Evolutionary conservation across 169 alveolate species (phyloP).

Genomic region (Cryptosporidium muris): DNA sequence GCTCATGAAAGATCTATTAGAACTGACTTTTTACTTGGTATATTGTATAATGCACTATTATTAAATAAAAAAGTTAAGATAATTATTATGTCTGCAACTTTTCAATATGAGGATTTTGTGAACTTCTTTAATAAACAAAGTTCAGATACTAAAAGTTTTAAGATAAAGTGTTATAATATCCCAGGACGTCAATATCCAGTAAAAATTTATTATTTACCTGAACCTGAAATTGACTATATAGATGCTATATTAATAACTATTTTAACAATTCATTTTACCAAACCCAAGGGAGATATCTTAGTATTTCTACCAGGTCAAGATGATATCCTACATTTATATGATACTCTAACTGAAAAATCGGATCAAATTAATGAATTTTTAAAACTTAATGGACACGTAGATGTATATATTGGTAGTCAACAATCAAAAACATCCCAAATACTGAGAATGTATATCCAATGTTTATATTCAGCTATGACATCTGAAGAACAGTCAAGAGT

Average conservation of each 20-base stretch:
- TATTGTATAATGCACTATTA: slow-evolving; percentile 75
- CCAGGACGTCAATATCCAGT: slow-evolving; percentile 87
- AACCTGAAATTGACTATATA: slow-evolving; percentile 85
- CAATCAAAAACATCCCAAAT: slow-evolving; percentile 70
- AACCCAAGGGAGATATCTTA: slow-evolving; percentile 85
- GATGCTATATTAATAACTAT: slow-evolving; percentile 78
- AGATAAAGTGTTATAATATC: slow-evolving; percentile 74
- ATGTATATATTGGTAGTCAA: slow-evolving; percentile 71
- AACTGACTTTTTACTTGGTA: slow-evolving; percentile 90
- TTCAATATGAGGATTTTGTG: slow-evolving; percentile 84
- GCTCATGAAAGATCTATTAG: slow-evolving; percentile 95
- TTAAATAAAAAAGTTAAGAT: slow-evolving; percentile 82
- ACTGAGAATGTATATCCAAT: slow-evolving; percentile 66
- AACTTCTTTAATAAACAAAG: slow-evolving; percentile 77
- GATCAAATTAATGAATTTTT: slow-evolving; percentile 18
- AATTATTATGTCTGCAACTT: slow-evolving; percentile 93
- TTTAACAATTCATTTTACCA: slow-evolving; percentile 79
- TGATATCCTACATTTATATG: slow-evolving; percentile 76
- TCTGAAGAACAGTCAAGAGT: slow-evolving; percentile 82
- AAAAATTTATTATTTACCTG: slow-evolving; percentile 79
- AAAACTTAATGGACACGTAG: slow-evolving; percentile 46
- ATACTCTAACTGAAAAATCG: not conserved
- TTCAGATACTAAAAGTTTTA: not conserved
- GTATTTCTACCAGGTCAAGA: slow-evolving; percentile 95
- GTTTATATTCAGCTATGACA: slow-evolving; percentile 84